Conservation (phyloP, 345 rosid genomes). For the Aquilaria malaccensis region DNA sequence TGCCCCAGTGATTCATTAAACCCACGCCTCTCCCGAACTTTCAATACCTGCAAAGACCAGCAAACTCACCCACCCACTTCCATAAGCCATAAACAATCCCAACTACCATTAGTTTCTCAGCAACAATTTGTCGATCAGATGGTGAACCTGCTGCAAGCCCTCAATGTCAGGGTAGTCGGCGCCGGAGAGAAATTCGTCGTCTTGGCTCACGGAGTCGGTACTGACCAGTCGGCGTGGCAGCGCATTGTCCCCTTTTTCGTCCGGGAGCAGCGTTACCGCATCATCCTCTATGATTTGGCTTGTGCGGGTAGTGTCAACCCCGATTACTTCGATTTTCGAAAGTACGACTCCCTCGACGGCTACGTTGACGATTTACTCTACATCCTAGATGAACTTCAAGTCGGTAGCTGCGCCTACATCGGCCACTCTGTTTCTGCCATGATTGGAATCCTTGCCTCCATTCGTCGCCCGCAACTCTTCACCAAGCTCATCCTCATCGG, state of each 20-base stretch:
- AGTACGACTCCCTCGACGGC: slow-evolving; percentile 64
- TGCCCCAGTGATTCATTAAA: background rate
- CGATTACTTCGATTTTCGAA: slow-evolving; percentile 50
- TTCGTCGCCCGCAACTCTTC: slow-evolving; percentile 77
- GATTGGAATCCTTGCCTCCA: slow-evolving; percentile 81
- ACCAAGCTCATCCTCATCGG: slow-evolving; percentile 67
- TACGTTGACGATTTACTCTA: slow-evolving; percentile 71
- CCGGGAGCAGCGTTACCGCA: slow-evolving; percentile 23
- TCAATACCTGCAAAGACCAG: background rate
- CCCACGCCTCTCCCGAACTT: too few species aligned
- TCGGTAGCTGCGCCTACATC: slow-evolving; percentile 52
- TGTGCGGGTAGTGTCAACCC: slow-evolving; percentile 92
- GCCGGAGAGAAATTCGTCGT: slow-evolving; percentile 58
- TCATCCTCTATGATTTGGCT: slow-evolving; percentile 72
- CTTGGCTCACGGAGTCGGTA: slow-evolving; percentile 78
- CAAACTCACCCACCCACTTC: background rate
- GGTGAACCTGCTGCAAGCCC: slow-evolving; percentile 59
- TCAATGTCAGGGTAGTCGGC: slow-evolving; percentile 65
- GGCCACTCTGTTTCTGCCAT: slow-evolving; percentile 93
- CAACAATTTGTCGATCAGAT: slow-evolving; percentile 12
- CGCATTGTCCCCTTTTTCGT: slow-evolving; percentile 62
- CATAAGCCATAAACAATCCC: background rate
- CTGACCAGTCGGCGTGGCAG: slow-evolving; percentile 89
- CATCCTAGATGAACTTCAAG: slow-evolving; percentile 61
- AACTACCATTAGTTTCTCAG: too few species aligned